These are phyloP conservation scores for Straminergon stramineum DNA, from an alignment of 225 moss, liverwort and hornwort species.

Conservation along the genomic window DNA sequence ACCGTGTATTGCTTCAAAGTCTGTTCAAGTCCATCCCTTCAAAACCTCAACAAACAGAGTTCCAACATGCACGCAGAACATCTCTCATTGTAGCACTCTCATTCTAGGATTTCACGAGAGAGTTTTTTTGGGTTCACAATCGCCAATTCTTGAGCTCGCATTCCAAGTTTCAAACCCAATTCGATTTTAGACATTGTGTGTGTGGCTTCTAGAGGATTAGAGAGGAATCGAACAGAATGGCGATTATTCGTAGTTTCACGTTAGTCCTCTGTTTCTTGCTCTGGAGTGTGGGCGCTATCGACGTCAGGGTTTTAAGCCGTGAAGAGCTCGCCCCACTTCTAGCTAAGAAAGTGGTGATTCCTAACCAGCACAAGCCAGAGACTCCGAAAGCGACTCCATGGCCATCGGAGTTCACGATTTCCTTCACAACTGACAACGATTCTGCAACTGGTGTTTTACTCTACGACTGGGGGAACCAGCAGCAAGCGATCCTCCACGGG, in stretches of 20 bases:
- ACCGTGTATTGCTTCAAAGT: not conserved
- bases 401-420: constrained; percentile 39
- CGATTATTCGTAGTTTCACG: not conserved
- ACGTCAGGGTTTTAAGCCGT: not conserved
- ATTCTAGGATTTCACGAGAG: not conserved
- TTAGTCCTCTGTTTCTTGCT: not conserved
- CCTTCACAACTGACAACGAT: constrained; percentile 18
- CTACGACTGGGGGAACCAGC: constrained; percentile 49
- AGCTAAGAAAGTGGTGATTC: not conserved
- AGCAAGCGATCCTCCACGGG: constrained; percentile 31
- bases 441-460: not conserved
- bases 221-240: not conserved
- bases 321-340: constrained; percentile 10
- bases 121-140: not conserved
- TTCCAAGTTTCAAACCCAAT: not conserved
- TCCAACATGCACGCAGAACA: too few species aligned
- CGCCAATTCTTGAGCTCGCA: not conserved
- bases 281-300: not conserved
- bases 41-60: not conserved
- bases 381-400: constrained; percentile 19
- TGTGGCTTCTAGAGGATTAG: not conserved
- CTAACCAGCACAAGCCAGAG: not conserved
- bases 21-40: not conserved
- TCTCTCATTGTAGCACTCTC: not conserved
- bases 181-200: not conserved